Evolutionary conservation across 2,329 filamentous ascomycete species (phyloP).

Genomic region (Epichloe baconii): DNA sequence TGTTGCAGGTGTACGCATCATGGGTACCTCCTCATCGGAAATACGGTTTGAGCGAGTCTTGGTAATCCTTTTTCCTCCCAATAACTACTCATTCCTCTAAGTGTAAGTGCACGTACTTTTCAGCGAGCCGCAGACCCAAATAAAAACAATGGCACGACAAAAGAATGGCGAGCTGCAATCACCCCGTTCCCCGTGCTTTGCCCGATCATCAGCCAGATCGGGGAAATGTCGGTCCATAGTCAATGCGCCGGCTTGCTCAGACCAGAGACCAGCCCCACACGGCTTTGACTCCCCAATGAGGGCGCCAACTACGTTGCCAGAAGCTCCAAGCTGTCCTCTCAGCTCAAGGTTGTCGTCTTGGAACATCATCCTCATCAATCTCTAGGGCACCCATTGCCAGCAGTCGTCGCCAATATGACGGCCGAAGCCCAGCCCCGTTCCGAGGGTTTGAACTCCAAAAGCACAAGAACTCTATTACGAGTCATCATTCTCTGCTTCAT

Average conservation of each 20-base stretch:
- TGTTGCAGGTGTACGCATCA: too few relatives aligned
- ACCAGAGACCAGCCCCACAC: neutral
- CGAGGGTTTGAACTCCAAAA: conserved; percentile 68
- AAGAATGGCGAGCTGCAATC: too few relatives aligned
- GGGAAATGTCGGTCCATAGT: conserved; percentile 1
- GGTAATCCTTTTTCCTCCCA: too few relatives aligned
- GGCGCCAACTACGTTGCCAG: neutral
- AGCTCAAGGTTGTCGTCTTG: conserved; percentile 6
- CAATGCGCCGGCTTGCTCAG: neutral
- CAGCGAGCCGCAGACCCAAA: too few relatives aligned
- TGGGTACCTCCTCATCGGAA: too few relatives aligned
- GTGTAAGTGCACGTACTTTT: too few relatives aligned
- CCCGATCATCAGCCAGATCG: neutral
- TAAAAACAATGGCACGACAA: too few relatives aligned
- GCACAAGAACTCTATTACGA: conserved; percentile 71
- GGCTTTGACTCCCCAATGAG: neutral
- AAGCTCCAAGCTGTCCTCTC: conserved; percentile 35
- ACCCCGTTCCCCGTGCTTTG: too few relatives aligned
- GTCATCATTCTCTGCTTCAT: conserved; percentile 85
- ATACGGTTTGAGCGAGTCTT: too few relatives aligned
- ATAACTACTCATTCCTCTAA: too few relatives aligned
- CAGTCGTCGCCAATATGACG: conserved; percentile 30
- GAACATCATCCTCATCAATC: conserved; percentile 24
- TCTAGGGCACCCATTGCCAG: conserved; percentile 17
- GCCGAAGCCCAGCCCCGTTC: conserved; percentile 38